phyloP scores from a whole-genome alignment of 257 asterid genomes.

The Lithospermum erythrorhizon region DNA sequence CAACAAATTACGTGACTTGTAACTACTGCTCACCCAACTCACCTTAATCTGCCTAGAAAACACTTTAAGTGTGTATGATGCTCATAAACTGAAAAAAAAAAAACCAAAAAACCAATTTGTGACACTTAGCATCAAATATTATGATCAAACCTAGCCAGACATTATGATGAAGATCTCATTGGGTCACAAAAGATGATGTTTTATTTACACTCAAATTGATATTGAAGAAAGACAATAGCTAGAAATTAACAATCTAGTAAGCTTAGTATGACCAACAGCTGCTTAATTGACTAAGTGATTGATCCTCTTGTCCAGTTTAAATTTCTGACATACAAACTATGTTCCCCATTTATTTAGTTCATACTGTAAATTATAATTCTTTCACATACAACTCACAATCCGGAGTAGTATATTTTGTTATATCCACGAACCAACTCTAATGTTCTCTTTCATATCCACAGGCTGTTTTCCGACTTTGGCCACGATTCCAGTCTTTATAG shows the following conservation, averaged over 20 bases:
- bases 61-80: background rate
- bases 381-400: too few relatives aligned
- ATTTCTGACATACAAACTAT: too few relatives aligned
- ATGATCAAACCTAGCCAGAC: background rate
- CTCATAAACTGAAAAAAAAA: background rate
- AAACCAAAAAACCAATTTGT: background rate
- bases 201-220: background rate
- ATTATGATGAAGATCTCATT: background rate
- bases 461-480: conserved; percentile 99
- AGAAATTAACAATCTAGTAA: too few relatives aligned
- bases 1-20: background rate
- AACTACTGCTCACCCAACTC: background rate
- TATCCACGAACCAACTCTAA: background rate
- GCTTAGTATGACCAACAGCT: too few relatives aligned
- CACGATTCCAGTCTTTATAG: conserved; percentile 96
- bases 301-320: background rate
- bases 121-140: background rate
- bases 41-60: background rate
- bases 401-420: background rate
- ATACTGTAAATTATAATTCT: too few relatives aligned
- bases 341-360: too few relatives aligned
- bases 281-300: background rate
- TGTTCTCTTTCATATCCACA: conserved; percentile 22
- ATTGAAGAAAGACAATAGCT: background rate
- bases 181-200: background rate